Evolutionary conservation across 1,284 basidiomycete species (phyloP).

Genomic region (Stygiomarasmius scandens): DNA sequence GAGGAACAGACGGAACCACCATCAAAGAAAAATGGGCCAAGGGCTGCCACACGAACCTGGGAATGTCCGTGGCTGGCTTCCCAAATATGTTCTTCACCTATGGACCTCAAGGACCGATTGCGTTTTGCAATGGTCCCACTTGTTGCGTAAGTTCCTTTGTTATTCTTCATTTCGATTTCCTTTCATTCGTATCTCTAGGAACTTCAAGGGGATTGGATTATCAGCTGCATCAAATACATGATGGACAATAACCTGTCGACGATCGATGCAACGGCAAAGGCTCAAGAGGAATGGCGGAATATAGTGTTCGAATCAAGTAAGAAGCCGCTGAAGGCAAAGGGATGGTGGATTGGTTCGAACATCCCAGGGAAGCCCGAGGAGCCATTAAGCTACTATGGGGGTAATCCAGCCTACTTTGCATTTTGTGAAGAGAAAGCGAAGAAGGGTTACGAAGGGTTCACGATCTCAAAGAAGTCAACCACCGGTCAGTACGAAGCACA

Average conservation of each 20-base stretch:
- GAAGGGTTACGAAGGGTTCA: slow-evolving; percentile 25
- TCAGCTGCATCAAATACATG: slow-evolving; percentile 23
- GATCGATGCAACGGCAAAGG: slow-evolving; percentile 23
- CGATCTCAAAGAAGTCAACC: slow-evolving; percentile 16
- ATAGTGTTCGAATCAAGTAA: slow-evolving; percentile 13
- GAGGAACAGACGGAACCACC: slow-evolving; percentile 19
- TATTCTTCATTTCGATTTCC: too few relatives aligned
- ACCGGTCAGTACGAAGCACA: too few relatives aligned
- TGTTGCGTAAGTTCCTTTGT: slow-evolving; percentile 21
- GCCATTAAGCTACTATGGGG: slow-evolving; percentile 26
- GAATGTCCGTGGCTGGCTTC: slow-evolving; percentile 21
- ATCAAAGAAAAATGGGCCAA: slow-evolving; percentile 27
- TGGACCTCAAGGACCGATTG: slow-evolving; percentile 28
- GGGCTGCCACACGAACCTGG: slow-evolving; percentile 25
- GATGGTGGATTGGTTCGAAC: slow-evolving; percentile 13
- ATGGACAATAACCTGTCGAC: slow-evolving; percentile 17
- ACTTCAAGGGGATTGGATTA: slow-evolving; percentile 28
- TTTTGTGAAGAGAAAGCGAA: slow-evolving; percentile 22
- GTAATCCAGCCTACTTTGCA: slow-evolving; percentile 20
- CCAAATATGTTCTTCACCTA: slow-evolving; percentile 31
- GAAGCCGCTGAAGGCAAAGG: slow-evolving; percentile 3
- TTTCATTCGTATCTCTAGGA: slow-evolving; percentile 18
- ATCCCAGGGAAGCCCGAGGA: slow-evolving; percentile 16
- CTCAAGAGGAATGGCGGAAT: slow-evolving; percentile 21
- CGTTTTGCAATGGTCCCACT: slow-evolving; percentile 26